These are phyloP conservation scores for Dipodascus geniculatus DNA, from an alignment of 805 yeast species.

Conservation along the genomic window DNA sequence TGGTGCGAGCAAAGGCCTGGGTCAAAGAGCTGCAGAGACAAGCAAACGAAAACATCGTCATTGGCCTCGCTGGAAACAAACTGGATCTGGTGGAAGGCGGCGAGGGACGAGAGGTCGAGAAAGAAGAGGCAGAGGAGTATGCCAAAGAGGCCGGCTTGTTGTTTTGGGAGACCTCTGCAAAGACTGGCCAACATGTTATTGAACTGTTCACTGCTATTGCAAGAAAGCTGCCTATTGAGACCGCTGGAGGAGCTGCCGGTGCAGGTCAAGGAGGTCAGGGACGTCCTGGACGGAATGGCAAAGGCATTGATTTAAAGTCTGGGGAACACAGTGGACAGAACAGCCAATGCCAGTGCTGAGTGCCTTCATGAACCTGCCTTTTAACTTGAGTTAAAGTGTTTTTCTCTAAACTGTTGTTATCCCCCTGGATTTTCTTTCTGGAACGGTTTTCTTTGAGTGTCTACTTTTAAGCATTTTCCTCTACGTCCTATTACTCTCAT, in stretches of 20 bases:
- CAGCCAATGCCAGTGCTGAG: neutral
- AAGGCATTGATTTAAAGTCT: neutral
- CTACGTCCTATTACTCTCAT: too few species aligned
- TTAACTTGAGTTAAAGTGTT: too few species aligned
- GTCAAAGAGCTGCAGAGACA: constrained; percentile 82
- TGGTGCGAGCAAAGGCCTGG: constrained; percentile 79
- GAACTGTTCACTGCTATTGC: constrained; percentile 37
- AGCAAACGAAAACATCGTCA: constrained; percentile 59
- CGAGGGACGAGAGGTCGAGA: constrained; percentile 34
- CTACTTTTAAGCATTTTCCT: too few species aligned
- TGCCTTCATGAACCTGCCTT: too few species aligned
- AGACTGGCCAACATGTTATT: constrained; percentile 50
- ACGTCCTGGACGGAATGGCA: neutral
- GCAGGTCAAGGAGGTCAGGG: neutral
- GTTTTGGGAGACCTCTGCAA: constrained; percentile 57
- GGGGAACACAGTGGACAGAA: neutral
- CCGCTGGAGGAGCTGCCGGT: constrained; percentile 11
- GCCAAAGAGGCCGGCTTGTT: constrained; percentile 41
- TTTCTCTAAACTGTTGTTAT: neutral
- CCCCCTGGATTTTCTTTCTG: too few species aligned
- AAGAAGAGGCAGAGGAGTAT: constrained; percentile 34
- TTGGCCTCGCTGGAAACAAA: constrained; percentile 84
- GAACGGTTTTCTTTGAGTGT: too few species aligned
- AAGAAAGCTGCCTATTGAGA: constrained; percentile 34
- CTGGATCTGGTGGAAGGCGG: constrained; percentile 43